Conservation (phyloP, 441 rosid genomes). For the Bruguiera hainesii region DNA sequence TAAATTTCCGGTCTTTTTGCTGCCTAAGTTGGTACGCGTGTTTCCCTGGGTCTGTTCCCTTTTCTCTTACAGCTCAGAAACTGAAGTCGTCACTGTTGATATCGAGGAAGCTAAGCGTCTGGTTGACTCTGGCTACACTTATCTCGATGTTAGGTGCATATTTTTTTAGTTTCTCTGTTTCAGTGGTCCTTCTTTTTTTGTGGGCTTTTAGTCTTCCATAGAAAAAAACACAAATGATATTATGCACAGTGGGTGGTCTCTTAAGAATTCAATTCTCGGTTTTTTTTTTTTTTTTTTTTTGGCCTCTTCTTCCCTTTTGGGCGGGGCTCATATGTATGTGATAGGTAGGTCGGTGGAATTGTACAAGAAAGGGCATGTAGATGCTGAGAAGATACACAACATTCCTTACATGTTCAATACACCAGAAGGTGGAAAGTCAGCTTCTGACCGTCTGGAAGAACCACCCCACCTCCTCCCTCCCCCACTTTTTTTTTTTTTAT, state of each 20-base stretch:
- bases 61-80: neutral
- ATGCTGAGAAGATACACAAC: constrained; percentile 43
- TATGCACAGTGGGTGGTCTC: too few relatives aligned
- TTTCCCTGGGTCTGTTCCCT: neutral
- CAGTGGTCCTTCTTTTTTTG: neutral
- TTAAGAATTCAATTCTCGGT: too few relatives aligned
- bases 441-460: too few relatives aligned
- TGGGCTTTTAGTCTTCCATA: neutral
- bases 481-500: too few relatives aligned
- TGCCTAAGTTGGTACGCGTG: neutral
- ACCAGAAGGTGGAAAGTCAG: constrained; percentile 38
- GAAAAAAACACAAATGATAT: too few relatives aligned
- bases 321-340: too few relatives aligned
- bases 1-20: neutral
- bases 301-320: too few relatives aligned
- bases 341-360: constrained; percentile 64
- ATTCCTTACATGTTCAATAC: constrained; percentile 68
- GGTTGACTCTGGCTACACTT: neutral
- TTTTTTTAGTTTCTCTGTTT: neutral
- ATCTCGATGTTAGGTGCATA: neutral
- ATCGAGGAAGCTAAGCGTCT: neutral
- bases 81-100: neutral
- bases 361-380: constrained; percentile 62
- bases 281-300: too few relatives aligned
- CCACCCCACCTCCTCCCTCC: too few relatives aligned